A percentile compares a stretch with the other conserved stretches of the same genome.
phyloP scores from a whole-genome alignment of 257 asterid species.

The Buddleja alternifolia region DNA sequence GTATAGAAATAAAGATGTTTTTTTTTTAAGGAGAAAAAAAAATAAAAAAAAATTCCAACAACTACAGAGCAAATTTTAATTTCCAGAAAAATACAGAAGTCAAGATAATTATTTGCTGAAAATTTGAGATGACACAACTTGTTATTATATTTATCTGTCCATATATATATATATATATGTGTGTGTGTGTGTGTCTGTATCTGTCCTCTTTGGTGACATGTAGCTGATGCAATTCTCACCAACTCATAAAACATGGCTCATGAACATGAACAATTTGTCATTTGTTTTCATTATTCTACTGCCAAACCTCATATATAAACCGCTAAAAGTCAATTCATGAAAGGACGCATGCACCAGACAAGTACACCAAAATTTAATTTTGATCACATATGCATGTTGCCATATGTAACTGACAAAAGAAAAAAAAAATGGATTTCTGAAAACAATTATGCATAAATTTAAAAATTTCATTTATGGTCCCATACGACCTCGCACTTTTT shows the following conservation, averaged over 20 bases:
- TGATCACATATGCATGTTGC: background rate
- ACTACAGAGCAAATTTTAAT: background rate
- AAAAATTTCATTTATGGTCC: too few relatives aligned
- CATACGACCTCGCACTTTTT: too few relatives aligned
- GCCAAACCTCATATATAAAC: constrained; percentile 1
- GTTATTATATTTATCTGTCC: background rate
- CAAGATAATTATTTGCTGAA: background rate
- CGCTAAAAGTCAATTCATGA: constrained; percentile 23
- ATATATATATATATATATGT: background rate
- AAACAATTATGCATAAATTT: background rate
- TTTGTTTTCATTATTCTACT: background rate
- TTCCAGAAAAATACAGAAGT: background rate
- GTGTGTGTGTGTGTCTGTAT: background rate
- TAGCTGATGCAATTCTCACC: background rate
- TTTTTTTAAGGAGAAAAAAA: too few relatives aligned
- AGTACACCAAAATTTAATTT: background rate
- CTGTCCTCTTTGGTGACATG: constrained; percentile 3
- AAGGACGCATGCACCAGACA: constrained; percentile 3
- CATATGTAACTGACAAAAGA: background rate
- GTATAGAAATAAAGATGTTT: too few relatives aligned
- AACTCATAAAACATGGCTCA: constrained; percentile 1
- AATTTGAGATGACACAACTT: constrained; percentile 4
- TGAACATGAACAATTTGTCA: background rate
- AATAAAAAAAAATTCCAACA: too few relatives aligned
- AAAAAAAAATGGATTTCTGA: background rate